phyloP scores from a whole-genome alignment of 2,329 filamentous ascomycete species.

The Calonectria pseudoturangicola region DNA sequence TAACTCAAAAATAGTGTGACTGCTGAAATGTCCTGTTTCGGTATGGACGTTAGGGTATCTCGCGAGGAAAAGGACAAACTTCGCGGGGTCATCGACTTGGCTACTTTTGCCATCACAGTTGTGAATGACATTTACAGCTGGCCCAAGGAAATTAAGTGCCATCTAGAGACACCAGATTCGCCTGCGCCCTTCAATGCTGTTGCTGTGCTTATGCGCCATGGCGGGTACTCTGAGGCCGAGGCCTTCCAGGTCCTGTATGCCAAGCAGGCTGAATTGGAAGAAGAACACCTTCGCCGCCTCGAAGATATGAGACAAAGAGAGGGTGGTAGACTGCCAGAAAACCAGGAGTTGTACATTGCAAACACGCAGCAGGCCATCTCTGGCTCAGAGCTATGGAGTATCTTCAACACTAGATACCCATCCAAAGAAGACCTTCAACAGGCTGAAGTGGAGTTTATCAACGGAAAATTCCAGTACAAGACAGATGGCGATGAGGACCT shows the following conservation, averaged over 20 bases:
- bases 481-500: not conserved
- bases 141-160: constrained; percentile 19
- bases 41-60: constrained; percentile 6
- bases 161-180: not conserved
- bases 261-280: constrained; percentile 10
- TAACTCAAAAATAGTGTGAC: not conserved
- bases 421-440: not conserved
- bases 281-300: not conserved
- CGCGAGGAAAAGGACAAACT: constrained; percentile 8
- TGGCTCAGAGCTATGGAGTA: constrained; percentile 9
- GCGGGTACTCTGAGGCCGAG: constrained; percentile 2
- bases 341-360: constrained; percentile 14
- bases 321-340: constrained; percentile 4
- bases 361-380: constrained; percentile 17
- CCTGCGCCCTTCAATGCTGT: not conserved
- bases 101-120: constrained; percentile 12
- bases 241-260: not conserved
- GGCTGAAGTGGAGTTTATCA: not conserved
- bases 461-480: constrained; percentile 1
- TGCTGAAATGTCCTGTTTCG: constrained; percentile 19
- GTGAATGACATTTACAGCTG: constrained; percentile 17
- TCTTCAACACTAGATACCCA: constrained; percentile 1
- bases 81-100: not conserved
- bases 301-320: not conserved
- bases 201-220: not conserved